Percentiles rank a stretch among this genome's conserved stretches.
Evolutionary conservation across 148 eudicot species (phyloP).

Genomic region (Rhododendron simsii): DNA sequence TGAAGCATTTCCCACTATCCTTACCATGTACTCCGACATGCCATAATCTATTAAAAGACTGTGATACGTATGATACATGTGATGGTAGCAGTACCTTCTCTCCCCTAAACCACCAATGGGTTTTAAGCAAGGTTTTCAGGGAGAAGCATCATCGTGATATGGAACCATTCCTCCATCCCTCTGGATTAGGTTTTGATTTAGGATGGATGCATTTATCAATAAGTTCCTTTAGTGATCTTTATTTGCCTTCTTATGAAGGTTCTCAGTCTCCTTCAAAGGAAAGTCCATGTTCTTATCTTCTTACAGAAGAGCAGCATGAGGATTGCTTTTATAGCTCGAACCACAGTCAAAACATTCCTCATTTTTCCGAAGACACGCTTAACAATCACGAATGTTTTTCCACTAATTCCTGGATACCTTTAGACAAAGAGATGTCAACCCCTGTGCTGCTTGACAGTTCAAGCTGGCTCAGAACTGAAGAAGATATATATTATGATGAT

Average conservation of each 20-base stretch:
- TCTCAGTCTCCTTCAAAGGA: slow-evolving; percentile 17
- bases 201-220: slow-evolving; percentile 24
- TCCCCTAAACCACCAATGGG: slow-evolving; percentile 19
- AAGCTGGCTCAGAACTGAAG: slow-evolving; percentile 15
- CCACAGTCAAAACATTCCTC: background rate
- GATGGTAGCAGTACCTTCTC: slow-evolving; percentile 12
- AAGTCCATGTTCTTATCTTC: background rate
- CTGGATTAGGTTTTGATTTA: slow-evolving; percentile 17
- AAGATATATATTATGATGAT: slow-evolving; percentile 8
- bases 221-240: slow-evolving; percentile 12
- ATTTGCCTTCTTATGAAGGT: slow-evolving; percentile 11
- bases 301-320: slow-evolving; percentile 12
- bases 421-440: slow-evolving; percentile 1
- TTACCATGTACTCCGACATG: slow-evolving; percentile 21
- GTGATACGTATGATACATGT: slow-evolving; percentile 3
- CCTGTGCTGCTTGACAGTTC: slow-evolving; percentile 24
- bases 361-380: slow-evolving; percentile 7
- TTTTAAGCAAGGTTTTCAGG: slow-evolving; percentile 12
- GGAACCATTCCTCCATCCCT: slow-evolving; percentile 24
- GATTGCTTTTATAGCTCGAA: slow-evolving; percentile 10
- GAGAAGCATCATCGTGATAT: slow-evolving; percentile 13
- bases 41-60: slow-evolving; percentile 18
- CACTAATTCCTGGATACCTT: slow-evolving; percentile 7
- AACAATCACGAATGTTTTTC: slow-evolving; percentile 6
- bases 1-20: slow-evolving; percentile 21